These are phyloP conservation scores for Calonectria naviculata DNA, from an alignment of 2,329 filamentous ascomycete species.

Conservation along the genomic window DNA sequence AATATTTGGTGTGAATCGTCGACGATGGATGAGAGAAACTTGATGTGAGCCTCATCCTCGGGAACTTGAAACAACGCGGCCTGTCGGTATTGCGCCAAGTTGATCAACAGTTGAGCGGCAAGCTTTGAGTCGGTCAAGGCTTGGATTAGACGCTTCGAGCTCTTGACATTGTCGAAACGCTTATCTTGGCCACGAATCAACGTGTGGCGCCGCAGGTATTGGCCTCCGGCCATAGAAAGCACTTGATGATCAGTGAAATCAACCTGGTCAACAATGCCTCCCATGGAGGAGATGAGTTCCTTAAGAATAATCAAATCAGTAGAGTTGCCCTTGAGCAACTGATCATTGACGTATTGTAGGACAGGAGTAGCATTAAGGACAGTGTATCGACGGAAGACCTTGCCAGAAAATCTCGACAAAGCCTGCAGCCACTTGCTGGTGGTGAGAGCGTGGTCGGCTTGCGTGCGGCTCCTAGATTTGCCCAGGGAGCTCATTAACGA, in stretches of 20 bases:
- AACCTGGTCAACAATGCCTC: conserved; percentile 86
- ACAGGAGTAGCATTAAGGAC: conserved; percentile 87
- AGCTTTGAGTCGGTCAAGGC: conserved; percentile 82
- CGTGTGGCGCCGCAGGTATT: conserved; percentile 81
- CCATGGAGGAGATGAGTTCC: conserved; percentile 92
- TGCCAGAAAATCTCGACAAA: conserved; percentile 89
- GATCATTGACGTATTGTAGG: conserved; percentile 88
- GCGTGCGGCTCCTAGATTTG: conserved; percentile 71
- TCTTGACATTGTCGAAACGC: conserved; percentile 79
- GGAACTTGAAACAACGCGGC: conserved; percentile 83
- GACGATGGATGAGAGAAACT: conserved; percentile 86
- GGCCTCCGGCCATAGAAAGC: conserved; percentile 87
- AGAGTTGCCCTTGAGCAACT: conserved; percentile 84
- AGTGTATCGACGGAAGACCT: conserved; percentile 87
- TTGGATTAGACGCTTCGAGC: conserved; percentile 83
- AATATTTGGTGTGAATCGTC: conserved; percentile 91
- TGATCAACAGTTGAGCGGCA: conserved; percentile 85
- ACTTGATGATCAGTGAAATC: conserved; percentile 92
- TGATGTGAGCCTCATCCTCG: conserved; percentile 82
- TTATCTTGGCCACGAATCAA: conserved; percentile 84
- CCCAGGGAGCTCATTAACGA: conserved; percentile 82
- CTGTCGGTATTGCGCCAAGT: conserved; percentile 90
- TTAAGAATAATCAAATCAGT: conserved; percentile 93
- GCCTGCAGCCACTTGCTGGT: conserved; percentile 94
- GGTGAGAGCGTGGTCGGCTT: conserved; percentile 72